Evolutionary conservation across 495 filamentous ascomycete species (phyloP).

Genomic region (Aspergillus mulundensis): DNA sequence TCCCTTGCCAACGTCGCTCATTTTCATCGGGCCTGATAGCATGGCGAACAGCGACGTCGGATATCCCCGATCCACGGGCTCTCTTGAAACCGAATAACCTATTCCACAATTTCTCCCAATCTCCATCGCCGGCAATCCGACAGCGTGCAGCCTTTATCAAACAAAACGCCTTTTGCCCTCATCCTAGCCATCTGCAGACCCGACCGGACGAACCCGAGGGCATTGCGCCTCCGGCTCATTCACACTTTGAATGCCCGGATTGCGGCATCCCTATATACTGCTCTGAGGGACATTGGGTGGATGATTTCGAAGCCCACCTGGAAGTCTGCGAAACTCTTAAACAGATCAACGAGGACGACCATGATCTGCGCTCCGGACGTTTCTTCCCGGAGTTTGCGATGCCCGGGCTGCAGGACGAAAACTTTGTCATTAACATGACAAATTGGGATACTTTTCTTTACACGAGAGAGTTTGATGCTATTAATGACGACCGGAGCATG

Average conservation of each 20-base stretch:
- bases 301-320: slow-evolving; percentile 88
- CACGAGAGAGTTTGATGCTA: slow-evolving; percentile 78
- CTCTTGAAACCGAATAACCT: slow-evolving; percentile 77
- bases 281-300: slow-evolving; percentile 87
- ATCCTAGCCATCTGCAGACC: slow-evolving; percentile 73
- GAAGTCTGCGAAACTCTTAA: slow-evolving; percentile 86
- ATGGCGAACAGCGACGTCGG: slow-evolving; percentile 22
- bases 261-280: slow-evolving; percentile 94
- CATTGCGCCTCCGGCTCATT: slow-evolving; percentile 66
- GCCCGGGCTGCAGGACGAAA: slow-evolving; percentile 82
- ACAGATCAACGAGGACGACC: slow-evolving; percentile 96
- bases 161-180: slow-evolving; percentile 86
- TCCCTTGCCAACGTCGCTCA: too few relatives aligned
- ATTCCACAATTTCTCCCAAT: slow-evolving; percentile 86
- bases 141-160: slow-evolving; percentile 82
- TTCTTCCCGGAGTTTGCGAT: slow-evolving; percentile 94
- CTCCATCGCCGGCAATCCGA: slow-evolving; percentile 79
- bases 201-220: slow-evolving; percentile 63
- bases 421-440: slow-evolving; percentile 90
- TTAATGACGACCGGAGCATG: slow-evolving; percentile 82
- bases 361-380: slow-evolving; percentile 84
- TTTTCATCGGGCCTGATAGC: slow-evolving; percentile 19
- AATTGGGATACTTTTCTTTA: slow-evolving; percentile 98
- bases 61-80: slow-evolving; percentile 29
- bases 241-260: slow-evolving; percentile 92